Evolutionary conservation across 208 protist species (phyloP), one percentile per base, ranked within the genome.

Genomic region (Leishmania guyanensis): DNA sequence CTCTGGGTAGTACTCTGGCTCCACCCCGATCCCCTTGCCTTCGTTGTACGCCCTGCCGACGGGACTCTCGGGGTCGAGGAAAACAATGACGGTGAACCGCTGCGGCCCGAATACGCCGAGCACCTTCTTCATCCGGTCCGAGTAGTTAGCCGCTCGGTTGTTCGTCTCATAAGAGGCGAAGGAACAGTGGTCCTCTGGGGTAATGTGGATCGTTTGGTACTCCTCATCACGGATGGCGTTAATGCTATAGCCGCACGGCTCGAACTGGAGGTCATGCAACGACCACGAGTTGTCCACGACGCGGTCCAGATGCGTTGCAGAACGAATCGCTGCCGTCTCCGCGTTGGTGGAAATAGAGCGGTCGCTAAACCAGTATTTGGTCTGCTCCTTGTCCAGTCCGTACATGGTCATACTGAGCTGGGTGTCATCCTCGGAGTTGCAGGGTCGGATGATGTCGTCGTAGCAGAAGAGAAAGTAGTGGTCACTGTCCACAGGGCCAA

Each of bases 201-300:
- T 99, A 85, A 99, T 98, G 90, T 99, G 98, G 73, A 98, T 98
- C 14, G 98, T 99, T 79, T 93, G 96, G 87, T 99, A 99, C 81
- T 95, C 88, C 60, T 78, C 83, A 26, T 82, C 95, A 22, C 89
- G 83, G 46, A 99, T 92, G 29, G 94, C 96, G 86, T 99, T 99
- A 68, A 98, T 92, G 82, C 94, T 98, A 79, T 99, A 99, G 62
- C 98, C 98, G 84, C 98, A 99, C 17, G 98, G 98, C 72, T 97
- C 94, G 85, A 98, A 99, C 77, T 97, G 88, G 51, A 98, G 87
- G 74, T 96, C 93, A 79, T 98, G 94, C 79, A 99, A 77, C 26
- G 75, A 81, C 94, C 94, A 97, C 6, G 84, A 85, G 70, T 88
- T 90, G 62, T 96, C 94, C 33, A 96, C 81, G 5, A 99, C 88